Base-by-base conservation (phyloP, 352 stramenopile genomes). In the Phytophthora uliginosa region DNA sequence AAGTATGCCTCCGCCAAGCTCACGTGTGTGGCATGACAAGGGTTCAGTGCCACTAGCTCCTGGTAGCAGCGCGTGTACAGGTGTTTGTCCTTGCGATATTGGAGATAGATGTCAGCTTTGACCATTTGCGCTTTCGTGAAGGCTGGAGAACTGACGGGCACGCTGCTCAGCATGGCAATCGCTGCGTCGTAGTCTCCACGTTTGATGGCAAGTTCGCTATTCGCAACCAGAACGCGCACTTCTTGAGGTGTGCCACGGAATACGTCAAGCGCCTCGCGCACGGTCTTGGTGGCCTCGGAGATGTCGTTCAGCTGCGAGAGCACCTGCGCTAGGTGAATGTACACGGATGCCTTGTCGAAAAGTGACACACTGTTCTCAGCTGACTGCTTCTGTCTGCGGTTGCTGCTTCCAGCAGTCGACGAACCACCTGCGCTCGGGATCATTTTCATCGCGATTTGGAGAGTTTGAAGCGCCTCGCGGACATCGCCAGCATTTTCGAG, bases 21-120 rank as follows among this genome's bases (percentile, higher is more conserved):
- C 40, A 97, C 79, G 62, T 98, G 88, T 4, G 82, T 90, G 22
- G 71, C 79, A 18, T 93, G 78, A 31, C 78, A 92, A 17, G 90
- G 91, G 22, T 90, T 92, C 15, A 90, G 76, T 17, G 89, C 82
- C 26, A 98, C 93, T 15, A 99, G 78, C 47, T 98, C 88, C 67
- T 94, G 81, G 69, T 94, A 98, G 69, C 94, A 98, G 9, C 89
- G 84, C 18, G 85, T 89, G 76, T 97, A 99, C 40, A 88, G 71
- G 26, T 90, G 67, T 65, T 97, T 98, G 78, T 99, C 95, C 50
- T 98, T 97, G 55, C 89, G 83, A 66, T 98, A 89, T 59, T 89
- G 89, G 22, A 99, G 80, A 63, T 96, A 98, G 57, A 98, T 98
- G 58, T 97, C 91, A 17, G 96, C 96, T 69, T 98, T 99, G 60